These are phyloP conservation scores for Jatropha curcas DNA, from an alignment of 345 rosid species.

Conservation along the genomic window DNA sequence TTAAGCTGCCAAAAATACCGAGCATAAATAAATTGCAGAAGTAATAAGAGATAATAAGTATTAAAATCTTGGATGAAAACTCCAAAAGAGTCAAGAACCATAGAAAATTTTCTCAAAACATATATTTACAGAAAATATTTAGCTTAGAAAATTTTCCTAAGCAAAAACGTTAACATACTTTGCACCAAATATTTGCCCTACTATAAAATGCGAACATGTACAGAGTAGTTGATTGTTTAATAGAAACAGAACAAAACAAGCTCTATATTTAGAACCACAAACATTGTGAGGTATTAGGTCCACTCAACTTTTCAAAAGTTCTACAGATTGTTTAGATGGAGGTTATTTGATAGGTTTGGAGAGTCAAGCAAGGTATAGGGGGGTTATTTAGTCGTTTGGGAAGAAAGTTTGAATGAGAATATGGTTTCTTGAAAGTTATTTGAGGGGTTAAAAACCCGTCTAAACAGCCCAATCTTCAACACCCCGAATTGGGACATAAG, in stretches of 20 bases:
- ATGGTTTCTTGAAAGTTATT: no score
- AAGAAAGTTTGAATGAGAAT: no score
- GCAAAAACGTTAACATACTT: not conserved
- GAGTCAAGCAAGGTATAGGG: no score
- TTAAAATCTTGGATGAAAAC: not conserved
- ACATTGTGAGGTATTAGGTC: not conserved
- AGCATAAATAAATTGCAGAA: not conserved
- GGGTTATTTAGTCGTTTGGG: no score
- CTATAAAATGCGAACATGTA: not conserved
- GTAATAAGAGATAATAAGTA: not conserved
- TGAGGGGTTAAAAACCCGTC: no score
- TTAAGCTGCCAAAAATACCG: slow-evolving; percentile 2
- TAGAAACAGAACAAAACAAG: not conserved
- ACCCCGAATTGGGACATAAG: no score
- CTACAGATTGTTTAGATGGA: no score
- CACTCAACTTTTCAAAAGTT: not conserved
- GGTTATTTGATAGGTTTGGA: no score
- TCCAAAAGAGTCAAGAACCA: not conserved
- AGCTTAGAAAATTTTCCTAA: not conserved
- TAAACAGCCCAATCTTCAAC: no score
- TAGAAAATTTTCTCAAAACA: not conserved
- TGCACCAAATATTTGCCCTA: not conserved
- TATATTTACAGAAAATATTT: slow-evolving; percentile 1
- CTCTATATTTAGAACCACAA: not conserved
- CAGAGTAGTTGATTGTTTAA: not conserved